Percentiles rank a stretch among this genome's conserved stretches.
These are phyloP conservation scores for Xylaria polymorpha DNA, from an alignment of 2,329 filamentous ascomycete genomes.

Conservation along the genomic window DNA sequence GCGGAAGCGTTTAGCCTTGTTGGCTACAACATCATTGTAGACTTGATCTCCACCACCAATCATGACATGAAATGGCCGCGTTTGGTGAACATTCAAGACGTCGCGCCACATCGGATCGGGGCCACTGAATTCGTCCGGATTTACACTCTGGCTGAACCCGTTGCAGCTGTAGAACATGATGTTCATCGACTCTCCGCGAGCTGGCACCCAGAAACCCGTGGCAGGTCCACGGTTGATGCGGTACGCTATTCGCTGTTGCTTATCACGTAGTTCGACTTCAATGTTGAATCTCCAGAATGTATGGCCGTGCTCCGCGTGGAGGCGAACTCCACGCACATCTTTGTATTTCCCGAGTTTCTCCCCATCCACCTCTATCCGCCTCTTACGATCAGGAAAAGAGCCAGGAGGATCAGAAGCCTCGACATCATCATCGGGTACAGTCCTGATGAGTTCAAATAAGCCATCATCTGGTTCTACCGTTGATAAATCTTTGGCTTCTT, in stretches of 20 bases:
- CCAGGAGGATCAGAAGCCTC: slow-evolving; percentile 62
- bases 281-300: slow-evolving; percentile 99
- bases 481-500: slow-evolving; percentile 82
- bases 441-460: slow-evolving; percentile 78
- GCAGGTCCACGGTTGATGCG: slow-evolving; percentile 92
- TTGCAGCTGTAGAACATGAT: slow-evolving; percentile 99
- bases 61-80: slow-evolving; percentile 96
- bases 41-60: slow-evolving; percentile 96
- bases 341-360: slow-evolving; percentile 84
- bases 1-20: slow-evolving; percentile 79
- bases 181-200: slow-evolving; percentile 88
- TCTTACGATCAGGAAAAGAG: slow-evolving; percentile 65
- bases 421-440: slow-evolving; percentile 60
- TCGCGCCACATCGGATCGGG: slow-evolving; percentile 98
- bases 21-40: slow-evolving; percentile 88
- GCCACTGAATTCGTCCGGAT: slow-evolving; percentile 84
- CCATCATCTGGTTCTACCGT: slow-evolving; percentile 82
- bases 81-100: slow-evolving; percentile 91
- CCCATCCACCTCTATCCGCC: slow-evolving; percentile 72
- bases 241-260: slow-evolving; percentile 90
- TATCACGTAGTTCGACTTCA: slow-evolving; percentile 83
- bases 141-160: slow-evolving; percentile 85
- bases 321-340: slow-evolving; percentile 82
- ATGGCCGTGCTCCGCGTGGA: slow-evolving; percentile 85
- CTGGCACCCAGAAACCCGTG: slow-evolving; percentile 94